Conservation (phyloP, 805 yeast genomes). For the Ogataea polymorpha region DNA sequence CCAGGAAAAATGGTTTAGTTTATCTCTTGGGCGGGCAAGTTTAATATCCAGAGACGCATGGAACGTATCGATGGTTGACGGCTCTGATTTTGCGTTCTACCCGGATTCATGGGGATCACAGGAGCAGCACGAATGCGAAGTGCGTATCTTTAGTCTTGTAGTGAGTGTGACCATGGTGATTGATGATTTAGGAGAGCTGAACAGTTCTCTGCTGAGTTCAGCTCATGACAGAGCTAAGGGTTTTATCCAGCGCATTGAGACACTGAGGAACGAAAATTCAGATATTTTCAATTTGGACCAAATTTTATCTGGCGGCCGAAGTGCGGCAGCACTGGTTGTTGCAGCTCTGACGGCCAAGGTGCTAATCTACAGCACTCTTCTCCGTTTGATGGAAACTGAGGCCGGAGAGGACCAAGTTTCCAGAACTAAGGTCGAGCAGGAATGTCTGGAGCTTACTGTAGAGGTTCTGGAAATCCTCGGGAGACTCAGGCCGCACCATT, state of each 20-base stretch:
- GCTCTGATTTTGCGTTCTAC: constrained; percentile 13
- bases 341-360: constrained; percentile 12
- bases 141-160: constrained; percentile 9
- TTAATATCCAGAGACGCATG: constrained; percentile 15
- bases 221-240: constrained; percentile 3
- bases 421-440: neutral
- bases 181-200: constrained; percentile 9
- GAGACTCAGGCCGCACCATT: constrained; percentile 8
- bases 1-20: constrained; percentile 20
- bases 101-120: constrained; percentile 10
- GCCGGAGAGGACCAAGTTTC: constrained; percentile 1
- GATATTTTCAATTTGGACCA: neutral
- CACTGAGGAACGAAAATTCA: constrained; percentile 2
- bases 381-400: neutral
- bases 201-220: neutral
- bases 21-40: constrained; percentile 12
- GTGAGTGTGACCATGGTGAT: constrained; percentile 13
- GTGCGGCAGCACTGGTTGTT: constrained; percentile 7
- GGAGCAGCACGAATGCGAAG: constrained; percentile 9
- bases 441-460: constrained; percentile 2
- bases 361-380: neutral
- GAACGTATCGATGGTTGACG: constrained; percentile 14
- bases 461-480: constrained; percentile 7
- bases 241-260: constrained; percentile 3
- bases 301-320: neutral